These are phyloP conservation scores for Blastomyces percursus DNA, from an alignment of 2,329 filamentous ascomycete genomes.

Conservation along the genomic window DNA sequence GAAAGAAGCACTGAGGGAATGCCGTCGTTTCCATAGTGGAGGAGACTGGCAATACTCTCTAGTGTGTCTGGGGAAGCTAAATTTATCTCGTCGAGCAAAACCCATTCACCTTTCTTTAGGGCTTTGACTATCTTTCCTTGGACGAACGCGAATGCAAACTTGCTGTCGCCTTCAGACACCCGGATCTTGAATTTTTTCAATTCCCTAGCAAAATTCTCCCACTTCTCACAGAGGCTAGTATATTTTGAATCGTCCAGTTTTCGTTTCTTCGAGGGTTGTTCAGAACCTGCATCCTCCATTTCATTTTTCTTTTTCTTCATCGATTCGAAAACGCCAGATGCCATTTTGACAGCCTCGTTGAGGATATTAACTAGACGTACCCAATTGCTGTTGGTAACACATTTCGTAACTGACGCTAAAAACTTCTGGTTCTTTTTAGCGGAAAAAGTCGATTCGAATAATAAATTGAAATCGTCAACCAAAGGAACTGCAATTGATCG, in stretches of 20 bases:
- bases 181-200: slow-evolving; percentile 72
- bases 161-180: slow-evolving; percentile 56
- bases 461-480: slow-evolving; percentile 84
- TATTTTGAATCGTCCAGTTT: slow-evolving; percentile 47
- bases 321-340: slow-evolving; percentile 55
- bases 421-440: slow-evolving; percentile 79
- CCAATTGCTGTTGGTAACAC: slow-evolving; percentile 75
- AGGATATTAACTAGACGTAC: slow-evolving; percentile 72
- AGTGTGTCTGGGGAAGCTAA: slow-evolving; percentile 88
- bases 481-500: slow-evolving; percentile 78
- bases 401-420: slow-evolving; percentile 67
- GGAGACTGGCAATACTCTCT: slow-evolving; percentile 81
- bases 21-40: slow-evolving; percentile 60
- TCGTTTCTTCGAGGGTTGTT: slow-evolving; percentile 63
- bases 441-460: slow-evolving; percentile 83
- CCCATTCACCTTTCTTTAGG: slow-evolving; percentile 93
- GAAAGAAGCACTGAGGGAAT: slow-evolving; percentile 77
- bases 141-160: slow-evolving; percentile 88
- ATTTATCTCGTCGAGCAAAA: slow-evolving; percentile 94
- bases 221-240: slow-evolving; percentile 53
- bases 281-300: slow-evolving; percentile 29
- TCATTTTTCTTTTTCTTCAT: slow-evolving; percentile 39
- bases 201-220: slow-evolving; percentile 67
- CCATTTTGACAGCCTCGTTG: slow-evolving; percentile 82
- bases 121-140: slow-evolving; percentile 95